These are phyloP conservation scores for Fraxinus pennsylvanica DNA, from an alignment of 257 asterid genomes.

Conservation along the genomic window DNA sequence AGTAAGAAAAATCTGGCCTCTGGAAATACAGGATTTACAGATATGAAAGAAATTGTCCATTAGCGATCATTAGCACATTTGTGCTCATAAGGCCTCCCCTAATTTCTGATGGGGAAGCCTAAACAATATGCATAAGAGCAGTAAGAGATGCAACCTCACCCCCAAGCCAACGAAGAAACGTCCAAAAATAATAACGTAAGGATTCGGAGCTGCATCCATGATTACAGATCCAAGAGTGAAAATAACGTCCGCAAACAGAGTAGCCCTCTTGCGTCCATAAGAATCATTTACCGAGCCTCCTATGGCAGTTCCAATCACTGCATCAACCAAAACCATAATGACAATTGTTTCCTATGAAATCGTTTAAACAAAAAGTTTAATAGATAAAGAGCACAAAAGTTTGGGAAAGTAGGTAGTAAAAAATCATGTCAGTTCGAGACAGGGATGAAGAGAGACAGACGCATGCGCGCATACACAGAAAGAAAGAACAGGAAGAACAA, in stretches of 20 bases:
- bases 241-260: constrained; percentile 84
- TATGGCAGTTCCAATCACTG: constrained; percentile 81
- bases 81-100: constrained; percentile 97
- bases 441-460: neutral
- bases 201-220: constrained; percentile 85
- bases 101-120: constrained; percentile 91
- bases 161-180: constrained; percentile 84
- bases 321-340: constrained; percentile 96
- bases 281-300: constrained; percentile 90
- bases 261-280: constrained; percentile 91
- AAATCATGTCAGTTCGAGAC: neutral
- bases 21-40: constrained; percentile 92
- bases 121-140: constrained; percentile 84
- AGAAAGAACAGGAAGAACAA: too few relatives aligned
- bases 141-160: constrained; percentile 89
- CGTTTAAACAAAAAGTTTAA: constrained; percentile 8
- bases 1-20: constrained; percentile 56
- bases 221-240: constrained; percentile 68
- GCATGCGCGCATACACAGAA: neutral
- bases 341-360: constrained; percentile 86
- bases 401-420: neutral
- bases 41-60: constrained; percentile 81
- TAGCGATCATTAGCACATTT: constrained; percentile 94
- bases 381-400: constrained; percentile 1
- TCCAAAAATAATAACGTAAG: constrained; percentile 80